Conservation (phyloP, 495 filamentous ascomycete genomes). For the Neurospora sp. region DNA sequence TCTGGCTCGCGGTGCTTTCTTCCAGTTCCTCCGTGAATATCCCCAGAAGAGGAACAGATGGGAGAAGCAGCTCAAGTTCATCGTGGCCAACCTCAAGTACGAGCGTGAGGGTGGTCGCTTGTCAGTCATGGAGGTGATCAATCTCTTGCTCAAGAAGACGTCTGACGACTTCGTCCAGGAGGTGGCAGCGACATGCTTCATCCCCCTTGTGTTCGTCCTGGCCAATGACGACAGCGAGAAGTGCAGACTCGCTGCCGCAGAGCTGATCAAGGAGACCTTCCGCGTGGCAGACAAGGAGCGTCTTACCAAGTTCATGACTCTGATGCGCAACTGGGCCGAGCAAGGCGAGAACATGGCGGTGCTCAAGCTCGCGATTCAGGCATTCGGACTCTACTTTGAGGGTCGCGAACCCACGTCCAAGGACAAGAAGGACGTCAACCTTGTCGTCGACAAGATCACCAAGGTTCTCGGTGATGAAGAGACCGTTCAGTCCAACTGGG, state of each 20-base stretch:
- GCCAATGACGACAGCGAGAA: conserved; percentile 79
- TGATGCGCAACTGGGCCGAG: conserved; percentile 67
- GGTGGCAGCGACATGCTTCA: conserved; percentile 69
- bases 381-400: conserved; percentile 76
- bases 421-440: conserved; percentile 51
- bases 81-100: conserved; percentile 85
- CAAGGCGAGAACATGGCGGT: conserved; percentile 61
- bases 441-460: conserved; percentile 31
- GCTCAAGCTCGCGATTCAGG: conserved; percentile 61
- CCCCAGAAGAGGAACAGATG: conserved; percentile 82
- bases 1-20: conserved; percentile 75
- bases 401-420: conserved; percentile 41
- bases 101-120: conserved; percentile 76
- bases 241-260: conserved; percentile 75
- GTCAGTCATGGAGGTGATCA: conserved; percentile 82
- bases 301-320: conserved; percentile 52
- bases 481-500: conserved; percentile 49
- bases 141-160: conserved; percentile 73
- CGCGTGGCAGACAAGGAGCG: conserved; percentile 66
- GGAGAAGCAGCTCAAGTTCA: conserved; percentile 78
- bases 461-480: conserved; percentile 39
- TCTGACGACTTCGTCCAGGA: conserved; percentile 72
- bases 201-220: conserved; percentile 74
- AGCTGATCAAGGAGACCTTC: conserved; percentile 69
- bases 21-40: conserved; percentile 91